phyloP scores from a whole-genome alignment of 2,329 filamentous ascomycete species.

The Xylaria sp. region DNA sequence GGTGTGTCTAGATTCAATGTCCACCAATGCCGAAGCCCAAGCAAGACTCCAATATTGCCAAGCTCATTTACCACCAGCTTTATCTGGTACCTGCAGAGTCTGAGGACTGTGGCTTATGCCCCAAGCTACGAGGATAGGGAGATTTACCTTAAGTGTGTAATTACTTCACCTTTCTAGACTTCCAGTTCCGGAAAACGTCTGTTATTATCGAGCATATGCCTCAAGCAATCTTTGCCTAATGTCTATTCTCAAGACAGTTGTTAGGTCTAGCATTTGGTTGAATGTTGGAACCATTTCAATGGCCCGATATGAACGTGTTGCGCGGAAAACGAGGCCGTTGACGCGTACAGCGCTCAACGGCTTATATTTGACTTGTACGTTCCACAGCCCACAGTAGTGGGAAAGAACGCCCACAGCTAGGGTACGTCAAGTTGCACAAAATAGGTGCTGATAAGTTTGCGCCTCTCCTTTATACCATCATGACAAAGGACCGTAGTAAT shows the following conservation, averaged over 20 bases:
- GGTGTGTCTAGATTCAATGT: too few species aligned
- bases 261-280: not conserved
- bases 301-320: not conserved
- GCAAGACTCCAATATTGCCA: too few species aligned
- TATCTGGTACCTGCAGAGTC: too few species aligned
- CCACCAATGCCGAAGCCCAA: too few species aligned
- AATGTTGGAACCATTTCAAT: not conserved
- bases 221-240: not conserved
- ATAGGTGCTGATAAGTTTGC: not conserved
- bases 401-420: not conserved
- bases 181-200: not conserved
- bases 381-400: too few species aligned
- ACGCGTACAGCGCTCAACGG: too few species aligned
- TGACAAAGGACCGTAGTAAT: not conserved
- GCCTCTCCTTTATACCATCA: not conserved
- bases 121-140: too few species aligned
- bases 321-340: too few species aligned
- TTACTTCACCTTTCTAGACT: not conserved
- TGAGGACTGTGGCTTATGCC: too few species aligned
- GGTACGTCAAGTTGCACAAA: not conserved
- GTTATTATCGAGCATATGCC: not conserved
- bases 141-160: not conserved
- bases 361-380: too few species aligned
- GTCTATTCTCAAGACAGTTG: not conserved
- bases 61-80: too few species aligned